Conservation (phyloP, 2,329 filamentous ascomycete genomes). For the Epichloe amarillans region DNA sequence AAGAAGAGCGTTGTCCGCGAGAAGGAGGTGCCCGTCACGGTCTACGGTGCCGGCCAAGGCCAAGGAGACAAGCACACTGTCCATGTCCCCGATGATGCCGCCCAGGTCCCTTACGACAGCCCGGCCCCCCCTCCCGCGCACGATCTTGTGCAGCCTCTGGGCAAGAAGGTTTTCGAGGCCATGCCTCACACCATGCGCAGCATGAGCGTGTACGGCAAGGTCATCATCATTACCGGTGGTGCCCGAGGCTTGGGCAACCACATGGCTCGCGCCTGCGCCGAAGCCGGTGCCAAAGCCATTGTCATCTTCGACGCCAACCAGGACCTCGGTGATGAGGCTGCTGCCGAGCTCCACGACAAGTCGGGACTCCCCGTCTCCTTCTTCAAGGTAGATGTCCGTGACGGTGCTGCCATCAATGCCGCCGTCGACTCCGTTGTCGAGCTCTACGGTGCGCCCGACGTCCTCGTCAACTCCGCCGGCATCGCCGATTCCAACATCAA, state of each 20-base stretch:
- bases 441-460: conserved; percentile 55
- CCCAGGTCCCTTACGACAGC: conserved; percentile 29
- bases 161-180: conserved; percentile 36
- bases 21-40: conserved; percentile 42
- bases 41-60: conserved; percentile 34
- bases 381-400: conserved; percentile 68
- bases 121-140: conserved; percentile 29
- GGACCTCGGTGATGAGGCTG: conserved; percentile 57
- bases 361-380: conserved; percentile 62
- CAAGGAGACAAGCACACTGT: conserved; percentile 44
- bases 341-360: conserved; percentile 56
- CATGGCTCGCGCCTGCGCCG: conserved; percentile 65
- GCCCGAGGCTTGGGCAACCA: conserved; percentile 66
- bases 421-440: conserved; percentile 53
- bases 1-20: conserved; percentile 42
- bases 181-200: conserved; percentile 54
- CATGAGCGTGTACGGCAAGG: conserved; percentile 57
- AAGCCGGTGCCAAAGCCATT: conserved; percentile 61
- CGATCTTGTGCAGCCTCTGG: conserved; percentile 37
- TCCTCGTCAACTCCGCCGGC: conserved; percentile 68
- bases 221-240: conserved; percentile 60
- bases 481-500: conserved; percentile 78
- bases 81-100: conserved; percentile 31
- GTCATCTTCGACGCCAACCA: conserved; percentile 68
- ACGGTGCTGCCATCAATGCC: conserved; percentile 54